Evolutionary conservation across 2,329 filamentous ascomycete genomes (phyloP).

Genomic region (Calonectria leucothoes): DNA sequence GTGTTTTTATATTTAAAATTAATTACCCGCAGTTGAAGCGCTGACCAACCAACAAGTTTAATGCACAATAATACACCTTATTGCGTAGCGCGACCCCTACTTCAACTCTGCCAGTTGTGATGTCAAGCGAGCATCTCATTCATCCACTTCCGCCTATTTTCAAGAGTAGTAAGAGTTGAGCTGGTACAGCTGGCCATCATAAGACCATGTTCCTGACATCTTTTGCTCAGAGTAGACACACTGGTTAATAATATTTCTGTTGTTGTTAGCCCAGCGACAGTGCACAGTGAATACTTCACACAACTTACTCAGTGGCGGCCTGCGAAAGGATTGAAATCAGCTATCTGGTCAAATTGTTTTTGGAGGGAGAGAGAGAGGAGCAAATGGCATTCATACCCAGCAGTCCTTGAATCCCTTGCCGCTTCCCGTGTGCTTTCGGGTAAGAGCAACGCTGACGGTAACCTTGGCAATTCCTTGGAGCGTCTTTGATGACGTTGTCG

Average conservation of each 20-base stretch:
- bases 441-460: conserved; percentile 25
- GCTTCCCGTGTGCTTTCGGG: conserved; percentile 25
- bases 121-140: not conserved
- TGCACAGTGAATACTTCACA: no score
- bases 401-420: conserved; percentile 33
- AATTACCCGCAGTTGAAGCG: not conserved
- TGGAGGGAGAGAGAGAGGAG: fast-evolving
- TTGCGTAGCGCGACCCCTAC: not conserved
- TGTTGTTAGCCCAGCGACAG: not conserved
- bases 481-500: conserved; percentile 7
- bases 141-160: not conserved
- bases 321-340: not conserved
- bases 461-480: not conserved
- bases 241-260: conserved; percentile 30
- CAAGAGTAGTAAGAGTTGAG: not conserved
- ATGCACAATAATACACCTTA: not conserved
- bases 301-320: conserved; percentile 26
- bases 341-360: not conserved
- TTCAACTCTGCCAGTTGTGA: not conserved
- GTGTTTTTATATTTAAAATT: no score
- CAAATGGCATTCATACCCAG: conserved; percentile 21
- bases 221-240: conserved; percentile 14
- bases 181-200: conserved; percentile 24
- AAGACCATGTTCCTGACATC: conserved; percentile 18
- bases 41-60: not conserved